Base-by-base conservation (phyloP, 1,284 basidiomycete genomes). In the Boletellus deceptivus region DNA sequence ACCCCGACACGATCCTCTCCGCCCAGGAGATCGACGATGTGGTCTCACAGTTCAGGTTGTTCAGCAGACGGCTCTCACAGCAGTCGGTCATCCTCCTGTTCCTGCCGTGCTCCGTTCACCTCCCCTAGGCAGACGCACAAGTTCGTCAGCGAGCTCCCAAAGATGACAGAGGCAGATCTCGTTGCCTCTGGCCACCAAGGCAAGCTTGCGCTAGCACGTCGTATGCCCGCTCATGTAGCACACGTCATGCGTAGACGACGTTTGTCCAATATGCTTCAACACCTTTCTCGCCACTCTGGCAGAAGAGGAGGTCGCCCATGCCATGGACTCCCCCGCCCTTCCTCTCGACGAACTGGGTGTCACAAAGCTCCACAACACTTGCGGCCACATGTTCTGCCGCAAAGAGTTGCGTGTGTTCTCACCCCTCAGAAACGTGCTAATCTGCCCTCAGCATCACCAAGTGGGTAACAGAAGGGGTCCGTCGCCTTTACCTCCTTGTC, bases 321-420 rank as follows among this genome's bases (percentile, higher is more conserved):
- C 76, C 3, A 84, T 89, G 82, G 86, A 89, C 59, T 86, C 86
- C 1, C 85, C 86, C 6, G 84, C 86, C 6, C 78, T 84, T 54
- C 76, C 83, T 13, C 53, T 74, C n/a, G 83, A 86, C 51, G 76
- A 82, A 39, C 67, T 86, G 2, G 88, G 87, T 2, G 80, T 90
- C 17, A 87, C 84, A 24, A 75, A 73, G 54, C 69, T 90, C 64
- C 70, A 43, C 64, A 78, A 57, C 47, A 73, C 84, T 24, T 90
- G 87, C 58, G 80, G 81, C 6, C 87, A 90, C 62, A 58, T 85
- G 17, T 90, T 89, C 61, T 90, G 87, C 64, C 77, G 84, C 56
- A 81, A 79, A 71, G 87, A 89, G 88, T 89, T 67, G 57, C 58
- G 65, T 62, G 16, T 48, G 8, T 51, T 38, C 17, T 38, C 41